phyloP scores from a whole-genome alignment of 2,329 filamentous ascomycete genomes.

The Phialophora chinensis region DNA sequence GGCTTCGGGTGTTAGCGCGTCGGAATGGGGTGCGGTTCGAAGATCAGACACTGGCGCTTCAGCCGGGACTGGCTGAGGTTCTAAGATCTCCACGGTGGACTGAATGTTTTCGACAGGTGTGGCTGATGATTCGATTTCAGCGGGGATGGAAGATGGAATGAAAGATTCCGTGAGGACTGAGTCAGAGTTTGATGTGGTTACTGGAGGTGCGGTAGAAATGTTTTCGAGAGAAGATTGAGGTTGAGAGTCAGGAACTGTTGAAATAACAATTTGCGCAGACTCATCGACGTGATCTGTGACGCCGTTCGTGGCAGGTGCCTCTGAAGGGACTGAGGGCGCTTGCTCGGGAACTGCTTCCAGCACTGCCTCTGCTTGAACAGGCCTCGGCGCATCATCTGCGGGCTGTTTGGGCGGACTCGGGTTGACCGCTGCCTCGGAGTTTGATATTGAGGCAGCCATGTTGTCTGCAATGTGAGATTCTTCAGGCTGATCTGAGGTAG shows the following conservation, averaged over 20 bases:
- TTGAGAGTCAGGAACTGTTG: constrained; percentile 31
- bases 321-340: constrained; percentile 7
- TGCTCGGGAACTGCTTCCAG: constrained; percentile 18
- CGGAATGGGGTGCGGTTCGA: constrained; percentile 39
- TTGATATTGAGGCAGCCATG: constrained; percentile 37
- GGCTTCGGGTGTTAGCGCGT: constrained; percentile 34
- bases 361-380: constrained; percentile 23
- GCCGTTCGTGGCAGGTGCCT: constrained; percentile 24
- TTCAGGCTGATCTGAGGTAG: constrained; percentile 36
- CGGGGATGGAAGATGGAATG: constrained; percentile 35
- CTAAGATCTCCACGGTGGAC: constrained; percentile 27
- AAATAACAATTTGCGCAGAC: constrained; percentile 10
- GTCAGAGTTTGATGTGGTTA: constrained; percentile 22
- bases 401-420: constrained; percentile 19
- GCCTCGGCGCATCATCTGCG: constrained; percentile 16
- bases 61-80: constrained; percentile 28
- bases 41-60: constrained; percentile 41
- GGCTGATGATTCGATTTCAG: constrained; percentile 32
- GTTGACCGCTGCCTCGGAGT: constrained; percentile 32
- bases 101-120: constrained; percentile 25
- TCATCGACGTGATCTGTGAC: constrained; percentile 13
- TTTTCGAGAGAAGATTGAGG: constrained; percentile 23
- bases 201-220: constrained; percentile 9
- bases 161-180: constrained; percentile 29
- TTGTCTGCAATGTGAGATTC: constrained; percentile 35